Conservation (phyloP, 202 grass and related monocot genomes). For the Saccharum hybrid region DNA sequence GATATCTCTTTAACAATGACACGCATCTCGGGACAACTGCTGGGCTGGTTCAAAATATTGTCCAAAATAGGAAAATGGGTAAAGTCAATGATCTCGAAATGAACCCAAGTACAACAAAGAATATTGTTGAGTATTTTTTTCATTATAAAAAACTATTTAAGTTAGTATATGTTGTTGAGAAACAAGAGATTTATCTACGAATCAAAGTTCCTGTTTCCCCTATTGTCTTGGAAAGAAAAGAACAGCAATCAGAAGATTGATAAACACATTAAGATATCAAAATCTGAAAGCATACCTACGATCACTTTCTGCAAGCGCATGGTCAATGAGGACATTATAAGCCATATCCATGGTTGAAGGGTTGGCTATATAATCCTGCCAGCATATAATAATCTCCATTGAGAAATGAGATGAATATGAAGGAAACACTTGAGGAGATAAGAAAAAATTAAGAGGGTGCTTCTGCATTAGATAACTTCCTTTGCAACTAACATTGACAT, state of each 20-base stretch:
- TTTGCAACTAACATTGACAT: conserved; percentile 12
- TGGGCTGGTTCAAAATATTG: conserved; percentile 79
- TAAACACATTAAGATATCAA: conserved; percentile 31
- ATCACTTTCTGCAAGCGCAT: conserved; percentile 96
- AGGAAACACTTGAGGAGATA: conserved; percentile 11
- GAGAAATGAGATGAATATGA: conserved; percentile 34
- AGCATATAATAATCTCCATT: conserved; percentile 46
- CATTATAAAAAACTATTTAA: conserved; percentile 5
- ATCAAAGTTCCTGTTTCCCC: conserved; percentile 6
- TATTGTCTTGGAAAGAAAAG: conserved; percentile 29
- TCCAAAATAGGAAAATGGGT: conserved; percentile 47
- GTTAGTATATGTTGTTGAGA: conserved; percentile 8
- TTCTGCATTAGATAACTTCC: conserved; percentile 18
- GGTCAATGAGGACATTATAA: conserved; percentile 91
- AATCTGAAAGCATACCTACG: conserved; percentile 71
- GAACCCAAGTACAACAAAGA: background rate
- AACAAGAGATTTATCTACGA: conserved; percentile 27
- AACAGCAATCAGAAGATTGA: background rate
- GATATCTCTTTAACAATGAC: conserved; percentile 86
- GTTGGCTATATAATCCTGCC: conserved; percentile 95
- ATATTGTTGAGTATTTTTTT: background rate
- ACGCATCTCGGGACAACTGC: conserved; percentile 97
- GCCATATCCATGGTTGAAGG: conserved; percentile 88
- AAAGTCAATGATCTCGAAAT: conserved; percentile 12
- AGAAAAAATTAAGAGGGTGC: background rate